A percentile compares a stretch with the other conserved stretches of the same genome.
phyloP scores from a whole-genome alignment of 2,329 filamentous ascomycete species.

The Monilinia polystroma region DNA sequence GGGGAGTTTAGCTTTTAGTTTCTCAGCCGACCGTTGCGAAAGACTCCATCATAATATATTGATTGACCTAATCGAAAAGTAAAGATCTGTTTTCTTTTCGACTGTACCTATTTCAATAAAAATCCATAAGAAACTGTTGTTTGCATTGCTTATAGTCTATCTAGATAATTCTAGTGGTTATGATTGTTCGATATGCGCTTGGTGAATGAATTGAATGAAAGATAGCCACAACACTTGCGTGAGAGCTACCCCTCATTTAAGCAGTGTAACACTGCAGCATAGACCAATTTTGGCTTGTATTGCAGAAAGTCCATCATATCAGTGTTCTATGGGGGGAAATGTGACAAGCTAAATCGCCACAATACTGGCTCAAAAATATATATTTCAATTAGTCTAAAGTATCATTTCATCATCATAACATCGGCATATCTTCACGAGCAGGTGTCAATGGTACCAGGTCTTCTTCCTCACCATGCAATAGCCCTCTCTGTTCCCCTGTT shows the following conservation, averaged over 20 bases:
- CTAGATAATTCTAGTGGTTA: too few species aligned
- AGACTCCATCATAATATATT: constrained; percentile 4
- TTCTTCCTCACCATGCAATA: constrained; percentile 44
- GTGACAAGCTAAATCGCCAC: not conserved
- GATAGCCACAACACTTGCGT: not conserved
- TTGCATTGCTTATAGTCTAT: not conserved
- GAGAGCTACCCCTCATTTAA: not conserved
- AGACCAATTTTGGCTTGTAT: not conserved
- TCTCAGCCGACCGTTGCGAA: constrained; percentile 1
- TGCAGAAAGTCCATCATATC: not conserved
- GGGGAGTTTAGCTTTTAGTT: not conserved
- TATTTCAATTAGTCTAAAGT: constrained; percentile 6
- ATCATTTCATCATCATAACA: constrained; percentile 30
- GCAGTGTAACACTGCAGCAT: constrained; percentile 13
- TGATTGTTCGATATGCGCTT: too few species aligned
- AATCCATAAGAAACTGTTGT: too few species aligned
- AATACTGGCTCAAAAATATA: not conserved
- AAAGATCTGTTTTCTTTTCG: not conserved
- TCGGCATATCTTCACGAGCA: constrained; percentile 28
- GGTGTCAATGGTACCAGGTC: constrained; percentile 30
- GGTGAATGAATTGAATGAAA: too few species aligned
- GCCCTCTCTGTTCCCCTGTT: constrained; percentile 46
- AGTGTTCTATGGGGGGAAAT: not conserved
- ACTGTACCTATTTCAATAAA: not conserved
- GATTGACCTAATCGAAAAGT: not conserved